A percentile compares a stretch with the other conserved stretches of the same genome.
Evolutionary conservation across 1,284 basidiomycete species (phyloP).

Genomic region (Apiotrichum sp.): DNA sequence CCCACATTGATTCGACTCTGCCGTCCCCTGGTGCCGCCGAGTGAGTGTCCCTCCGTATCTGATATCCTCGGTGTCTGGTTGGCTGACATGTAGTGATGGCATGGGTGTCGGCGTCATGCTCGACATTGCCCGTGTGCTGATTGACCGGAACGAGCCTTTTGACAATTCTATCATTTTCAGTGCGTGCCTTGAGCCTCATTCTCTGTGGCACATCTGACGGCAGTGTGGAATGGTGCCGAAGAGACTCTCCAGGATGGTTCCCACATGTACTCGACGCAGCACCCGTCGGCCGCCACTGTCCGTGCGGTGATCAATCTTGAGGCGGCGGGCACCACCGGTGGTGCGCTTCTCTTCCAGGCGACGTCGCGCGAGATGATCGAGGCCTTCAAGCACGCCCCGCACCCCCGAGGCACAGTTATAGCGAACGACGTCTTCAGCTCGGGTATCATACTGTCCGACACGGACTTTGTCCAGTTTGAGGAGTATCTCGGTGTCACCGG

Average conservation of each 20-base stretch:
- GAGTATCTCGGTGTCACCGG: slow-evolving; percentile 85
- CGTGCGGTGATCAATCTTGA: slow-evolving; percentile 56
- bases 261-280: slow-evolving; percentile 84
- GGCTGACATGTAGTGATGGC: slow-evolving; percentile 55
- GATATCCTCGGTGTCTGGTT: background rate
- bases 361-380: slow-evolving; percentile 90
- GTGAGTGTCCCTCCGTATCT: slow-evolving; percentile 21
- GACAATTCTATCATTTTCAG: slow-evolving; percentile 77
- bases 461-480: slow-evolving; percentile 91
- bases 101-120: slow-evolving; percentile 86
- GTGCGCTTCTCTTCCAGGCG: slow-evolving; percentile 91
- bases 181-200: slow-evolving; percentile 47
- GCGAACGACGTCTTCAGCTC: slow-evolving; percentile 93
- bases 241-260: slow-evolving; percentile 82
- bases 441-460: slow-evolving; percentile 85
- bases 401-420: slow-evolving; percentile 82
- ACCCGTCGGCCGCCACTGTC: slow-evolving; percentile 67
- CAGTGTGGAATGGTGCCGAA: slow-evolving; percentile 94
- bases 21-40: slow-evolving; percentile 76
- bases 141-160: slow-evolving; percentile 65
- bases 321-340: slow-evolving; percentile 84
- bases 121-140: slow-evolving; percentile 74
- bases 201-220: background rate
- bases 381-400: slow-evolving; percentile 77
- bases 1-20: slow-evolving; percentile 71